These are phyloP conservation scores for Thermothelomyces thermophilus DNA, from an alignment of 2,329 filamentous ascomycete genomes.

Conservation along the genomic window DNA sequence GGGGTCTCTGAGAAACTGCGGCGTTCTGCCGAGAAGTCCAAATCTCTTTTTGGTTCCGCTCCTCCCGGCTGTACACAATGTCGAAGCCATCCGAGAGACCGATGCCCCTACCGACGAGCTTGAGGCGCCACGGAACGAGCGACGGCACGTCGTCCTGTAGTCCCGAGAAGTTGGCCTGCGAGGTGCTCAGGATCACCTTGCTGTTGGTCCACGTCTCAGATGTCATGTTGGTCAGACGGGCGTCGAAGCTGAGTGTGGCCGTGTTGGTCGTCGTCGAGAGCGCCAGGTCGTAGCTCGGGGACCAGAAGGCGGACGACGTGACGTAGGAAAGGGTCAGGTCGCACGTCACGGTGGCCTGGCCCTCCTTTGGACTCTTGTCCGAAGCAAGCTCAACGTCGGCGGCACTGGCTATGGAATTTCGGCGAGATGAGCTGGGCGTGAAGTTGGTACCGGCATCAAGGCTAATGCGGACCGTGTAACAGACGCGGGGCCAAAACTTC, in stretches of 20 bases:
- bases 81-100: conserved; percentile 17
- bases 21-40: conserved; percentile 27
- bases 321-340: conserved; percentile 53
- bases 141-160: conserved; percentile 49
- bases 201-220: conserved; percentile 58
- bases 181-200: conserved; percentile 56
- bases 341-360: conserved; percentile 30
- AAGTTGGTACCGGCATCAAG: conserved; percentile 40
- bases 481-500: conserved; percentile 44
- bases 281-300: conserved; percentile 54
- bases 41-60: conserved; percentile 29
- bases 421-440: conserved; percentile 40
- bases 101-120: conserved; percentile 33
- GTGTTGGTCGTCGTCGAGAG: conserved; percentile 50
- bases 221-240: conserved; percentile 54
- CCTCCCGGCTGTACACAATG: conserved; percentile 36
- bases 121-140: conserved; percentile 52
- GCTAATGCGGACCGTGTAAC: conserved; percentile 45
- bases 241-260: conserved; percentile 53
- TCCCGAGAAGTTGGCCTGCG: conserved; percentile 51
- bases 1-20: conserved; percentile 26
- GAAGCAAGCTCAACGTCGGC: conserved; percentile 46
- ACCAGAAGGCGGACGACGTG: conserved; percentile 52
- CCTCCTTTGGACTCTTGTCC: conserved; percentile 41
- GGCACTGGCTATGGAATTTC: conserved; percentile 44